Evolutionary conservation across 208 protist genomes (phyloP), one percentile per base, ranked within the genome.

Genomic region (Phytomonas serpens): DNA sequence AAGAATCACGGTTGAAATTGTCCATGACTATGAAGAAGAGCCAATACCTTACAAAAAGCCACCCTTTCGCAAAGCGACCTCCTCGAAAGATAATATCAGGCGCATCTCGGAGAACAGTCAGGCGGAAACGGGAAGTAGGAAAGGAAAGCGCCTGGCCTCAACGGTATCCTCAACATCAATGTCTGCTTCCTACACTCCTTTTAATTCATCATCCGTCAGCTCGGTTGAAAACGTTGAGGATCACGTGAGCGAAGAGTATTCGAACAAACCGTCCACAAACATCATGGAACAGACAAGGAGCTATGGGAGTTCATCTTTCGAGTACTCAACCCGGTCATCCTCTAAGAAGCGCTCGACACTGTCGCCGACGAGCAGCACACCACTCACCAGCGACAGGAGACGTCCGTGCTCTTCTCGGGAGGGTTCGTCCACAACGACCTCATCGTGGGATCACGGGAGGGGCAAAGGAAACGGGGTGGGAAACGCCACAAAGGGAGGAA

Each of bases 31-130:
- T 68, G 81, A 86, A 33, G 76, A 82, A 4, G 73, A 82, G 0
- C 87, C 83, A 3, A 70, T 84, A 52, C 83, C 85, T 11, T 85
- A 87, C 62, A 78, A 80, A 57, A 93, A 90, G 64, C 68, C 72
- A 14, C 85, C 85, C 13, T 89, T 79, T 67, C 65, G 75, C 29
- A 29, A 61, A 13, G 78, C 75, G 1, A 34, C 73, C 23, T 80
- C 73, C 38, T 30, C 67, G 14, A 42, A 72, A 0, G 42, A 67
- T 13, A 27, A 10, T 68, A 14, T 31, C 69, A 47, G 40, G 14
- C 40, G 14, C 40, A 47, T 19, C 31, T 29, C 42, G 4, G 11
- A 29, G 69, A 32, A 16, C 14, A 69, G 23, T 52, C 19, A 33
- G 64, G 37, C 2, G 66, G 14, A 69, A 27, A 33, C 30, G 63